A percentile compares a stretch with the other conserved stretches of the same genome.
phyloP scores from a whole-genome alignment of 2,329 filamentous ascomycete genomes.

The Venturia effusa region DNA sequence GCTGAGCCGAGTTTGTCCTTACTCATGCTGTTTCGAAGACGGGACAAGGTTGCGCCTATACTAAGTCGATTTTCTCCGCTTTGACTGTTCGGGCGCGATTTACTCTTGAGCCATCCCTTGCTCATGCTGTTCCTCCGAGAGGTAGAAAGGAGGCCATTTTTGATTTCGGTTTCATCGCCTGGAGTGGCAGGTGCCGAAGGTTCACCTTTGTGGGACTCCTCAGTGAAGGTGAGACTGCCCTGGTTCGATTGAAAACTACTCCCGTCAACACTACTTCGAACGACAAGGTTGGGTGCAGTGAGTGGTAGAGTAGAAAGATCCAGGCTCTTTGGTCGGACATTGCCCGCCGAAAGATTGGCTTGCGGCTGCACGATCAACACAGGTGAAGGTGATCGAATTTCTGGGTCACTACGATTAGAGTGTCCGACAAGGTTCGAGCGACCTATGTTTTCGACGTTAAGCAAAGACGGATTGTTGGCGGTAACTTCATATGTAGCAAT shows the following conservation, averaged over 20 bases:
- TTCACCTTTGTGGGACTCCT: slow-evolving; percentile 20
- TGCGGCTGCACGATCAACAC: neutral
- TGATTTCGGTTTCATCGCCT: slow-evolving; percentile 27
- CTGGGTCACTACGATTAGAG: neutral
- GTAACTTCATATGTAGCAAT: neutral
- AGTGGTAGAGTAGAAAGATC: slow-evolving; percentile 17
- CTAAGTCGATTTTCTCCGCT: slow-evolving; percentile 30
- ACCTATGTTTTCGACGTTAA: neutral
- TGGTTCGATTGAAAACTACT: neutral
- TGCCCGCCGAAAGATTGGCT: slow-evolving; percentile 14
- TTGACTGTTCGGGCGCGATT: slow-evolving; percentile 32
- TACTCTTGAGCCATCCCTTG: slow-evolving; percentile 21
- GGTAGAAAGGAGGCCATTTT: slow-evolving; percentile 23
- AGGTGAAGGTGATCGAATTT: neutral
- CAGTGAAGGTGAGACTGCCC: slow-evolving; percentile 23
- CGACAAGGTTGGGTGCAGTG: slow-evolving; percentile 27
- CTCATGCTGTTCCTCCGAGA: slow-evolving; percentile 22
- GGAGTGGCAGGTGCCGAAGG: slow-evolving; percentile 31
- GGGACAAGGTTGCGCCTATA: slow-evolving; percentile 20
- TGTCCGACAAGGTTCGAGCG: neutral
- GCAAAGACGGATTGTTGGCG: neutral
- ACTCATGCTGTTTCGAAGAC: slow-evolving; percentile 29
- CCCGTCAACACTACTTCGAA: slow-evolving; percentile 25
- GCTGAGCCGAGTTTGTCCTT: slow-evolving; percentile 14
- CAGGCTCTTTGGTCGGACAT: slow-evolving; percentile 15